Conservation (phyloP, 1,284 basidiomycete genomes). For the Rhodotorula sp. region DNA sequence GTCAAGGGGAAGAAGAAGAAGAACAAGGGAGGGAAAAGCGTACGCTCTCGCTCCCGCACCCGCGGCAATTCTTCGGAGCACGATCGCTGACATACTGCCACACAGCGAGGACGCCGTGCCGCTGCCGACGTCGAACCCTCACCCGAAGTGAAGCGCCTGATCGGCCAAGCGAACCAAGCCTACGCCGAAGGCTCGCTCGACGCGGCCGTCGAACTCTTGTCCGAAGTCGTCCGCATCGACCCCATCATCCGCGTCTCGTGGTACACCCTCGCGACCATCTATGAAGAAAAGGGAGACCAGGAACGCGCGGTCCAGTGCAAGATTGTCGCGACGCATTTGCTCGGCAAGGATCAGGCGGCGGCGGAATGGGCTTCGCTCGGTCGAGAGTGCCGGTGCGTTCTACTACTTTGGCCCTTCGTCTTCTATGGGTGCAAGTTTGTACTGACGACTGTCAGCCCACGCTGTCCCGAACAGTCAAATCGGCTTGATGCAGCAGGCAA, state of each 20-base stretch:
- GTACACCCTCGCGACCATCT: conserved; percentile 63
- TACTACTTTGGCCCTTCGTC: not conserved
- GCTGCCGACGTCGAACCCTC: conserved; percentile 57
- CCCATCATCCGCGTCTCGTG: conserved; percentile 79
- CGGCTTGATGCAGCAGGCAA: conserved; percentile 74
- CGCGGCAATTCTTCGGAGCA: not conserved
- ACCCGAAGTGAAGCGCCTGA: conserved; percentile 72
- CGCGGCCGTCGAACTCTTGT: conserved; percentile 78
- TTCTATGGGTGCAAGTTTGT: not conserved
- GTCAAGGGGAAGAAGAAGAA: conserved; percentile 25
- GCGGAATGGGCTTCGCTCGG: conserved; percentile 86
- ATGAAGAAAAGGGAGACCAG: conserved; percentile 57
- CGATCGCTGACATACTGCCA: not conserved
- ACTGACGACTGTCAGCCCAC: no score
- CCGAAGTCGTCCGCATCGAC: conserved; percentile 90
- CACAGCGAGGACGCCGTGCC: conserved; percentile 41
- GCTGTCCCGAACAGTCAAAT: conserved; percentile 55
- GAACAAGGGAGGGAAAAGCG: conserved; percentile 2
- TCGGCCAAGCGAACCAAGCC: conserved; percentile 83
- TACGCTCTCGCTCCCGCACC: conserved; percentile 2
- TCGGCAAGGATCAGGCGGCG: conserved; percentile 59
- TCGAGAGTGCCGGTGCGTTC: conserved; percentile 61
- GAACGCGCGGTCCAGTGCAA: conserved; percentile 76
- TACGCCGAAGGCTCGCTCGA: conserved; percentile 70
- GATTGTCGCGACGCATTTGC: conserved; percentile 86